phyloP scores from a whole-genome alignment of 2,329 filamentous ascomycete species.

The Colletotrichum liriopes region DNA sequence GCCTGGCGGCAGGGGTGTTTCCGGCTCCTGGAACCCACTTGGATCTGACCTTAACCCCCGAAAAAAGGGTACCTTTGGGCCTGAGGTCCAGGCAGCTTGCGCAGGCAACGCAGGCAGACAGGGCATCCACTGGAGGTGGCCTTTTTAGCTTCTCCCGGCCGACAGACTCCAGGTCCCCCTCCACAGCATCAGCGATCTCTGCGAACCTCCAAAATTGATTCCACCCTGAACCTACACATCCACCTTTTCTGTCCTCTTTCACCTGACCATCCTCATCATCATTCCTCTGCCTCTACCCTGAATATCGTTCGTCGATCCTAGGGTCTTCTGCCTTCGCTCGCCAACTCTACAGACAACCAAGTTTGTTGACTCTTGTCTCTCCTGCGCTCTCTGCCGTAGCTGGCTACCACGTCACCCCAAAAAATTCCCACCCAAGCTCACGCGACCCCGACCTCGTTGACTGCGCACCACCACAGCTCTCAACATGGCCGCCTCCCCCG shows the following conservation, averaged over 20 bases:
- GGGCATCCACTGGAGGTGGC: neutral
- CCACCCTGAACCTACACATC: slow-evolving; percentile 27
- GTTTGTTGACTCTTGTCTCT: slow-evolving; percentile 25
- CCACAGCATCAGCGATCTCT: slow-evolving; percentile 26
- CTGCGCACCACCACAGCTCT: slow-evolving; percentile 26
- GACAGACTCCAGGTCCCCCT: slow-evolving; percentile 10
- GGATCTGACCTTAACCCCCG: slow-evolving; percentile 16
- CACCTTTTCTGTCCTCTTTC: slow-evolving; percentile 11
- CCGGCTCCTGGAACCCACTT: slow-evolving; percentile 37
- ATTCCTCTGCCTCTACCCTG: slow-evolving; percentile 5
- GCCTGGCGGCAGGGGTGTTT: slow-evolving; percentile 32
- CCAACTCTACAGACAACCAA: slow-evolving; percentile 22
- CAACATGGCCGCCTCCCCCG: slow-evolving; percentile 75
- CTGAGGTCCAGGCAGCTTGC: slow-evolving; percentile 9
- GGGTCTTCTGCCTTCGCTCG: slow-evolving; percentile 7
- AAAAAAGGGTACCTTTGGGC: neutral
- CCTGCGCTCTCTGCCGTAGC: slow-evolving; percentile 23
- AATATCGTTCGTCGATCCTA: slow-evolving; percentile 35
- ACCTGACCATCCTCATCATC: neutral
- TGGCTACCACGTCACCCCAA: slow-evolving; percentile 34
- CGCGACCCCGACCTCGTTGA: slow-evolving; percentile 35
- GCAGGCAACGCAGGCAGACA: neutral
- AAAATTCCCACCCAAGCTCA: slow-evolving; percentile 34
- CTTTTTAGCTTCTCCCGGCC: slow-evolving; percentile 11
- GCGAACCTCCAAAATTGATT: slow-evolving; percentile 24